Evolutionary conservation across 2,329 filamentous ascomycete genomes (phyloP).

Genomic region (Calonectria leucothoes): DNA sequence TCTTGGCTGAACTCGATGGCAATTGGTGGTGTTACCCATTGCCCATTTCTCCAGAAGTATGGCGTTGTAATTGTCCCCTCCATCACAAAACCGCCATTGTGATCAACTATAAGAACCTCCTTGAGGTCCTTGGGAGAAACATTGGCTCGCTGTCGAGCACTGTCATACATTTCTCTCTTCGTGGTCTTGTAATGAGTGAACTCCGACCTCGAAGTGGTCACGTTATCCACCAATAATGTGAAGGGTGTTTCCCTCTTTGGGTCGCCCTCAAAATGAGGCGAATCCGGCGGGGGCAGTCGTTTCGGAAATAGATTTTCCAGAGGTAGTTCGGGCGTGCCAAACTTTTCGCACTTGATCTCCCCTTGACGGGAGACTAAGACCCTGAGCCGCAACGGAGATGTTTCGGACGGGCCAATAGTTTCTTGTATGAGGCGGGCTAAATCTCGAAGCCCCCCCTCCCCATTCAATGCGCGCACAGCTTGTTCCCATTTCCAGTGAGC

Average conservation of each 20-base stretch:
- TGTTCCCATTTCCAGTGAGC: constrained; percentile 65
- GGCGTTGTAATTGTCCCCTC: constrained; percentile 87
- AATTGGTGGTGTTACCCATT: constrained; percentile 86
- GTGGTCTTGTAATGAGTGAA: constrained; percentile 92
- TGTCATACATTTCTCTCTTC: constrained; percentile 76
- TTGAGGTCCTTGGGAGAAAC: constrained; percentile 63
- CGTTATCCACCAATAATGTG: constrained; percentile 57
- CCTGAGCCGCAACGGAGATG: constrained; percentile 61
- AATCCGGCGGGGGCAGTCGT: constrained; percentile 60
- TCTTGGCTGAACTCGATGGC: constrained; percentile 49
- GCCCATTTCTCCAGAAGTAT: constrained; percentile 79
- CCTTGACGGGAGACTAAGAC: constrained; percentile 66
- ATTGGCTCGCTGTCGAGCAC: constrained; percentile 70
- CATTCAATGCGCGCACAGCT: constrained; percentile 58
- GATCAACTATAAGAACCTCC: constrained; percentile 83
- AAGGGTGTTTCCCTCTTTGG: constrained; percentile 48
- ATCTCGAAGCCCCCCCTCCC: constrained; percentile 56
- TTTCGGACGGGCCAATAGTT: constrained; percentile 50
- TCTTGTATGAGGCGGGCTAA: constrained; percentile 49
- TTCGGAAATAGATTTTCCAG: constrained; percentile 68
- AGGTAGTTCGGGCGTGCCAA: constrained; percentile 50
- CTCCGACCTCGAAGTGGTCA: constrained; percentile 60
- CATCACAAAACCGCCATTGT: constrained; percentile 73
- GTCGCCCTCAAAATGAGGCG: constrained; percentile 32
- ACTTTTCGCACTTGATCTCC: constrained; percentile 55